A percentile compares a stretch with the other conserved stretches of the same genome.
Conservation (phyloP, 768 basidiomycete genomes). For the Amanita brunnescens region DNA sequence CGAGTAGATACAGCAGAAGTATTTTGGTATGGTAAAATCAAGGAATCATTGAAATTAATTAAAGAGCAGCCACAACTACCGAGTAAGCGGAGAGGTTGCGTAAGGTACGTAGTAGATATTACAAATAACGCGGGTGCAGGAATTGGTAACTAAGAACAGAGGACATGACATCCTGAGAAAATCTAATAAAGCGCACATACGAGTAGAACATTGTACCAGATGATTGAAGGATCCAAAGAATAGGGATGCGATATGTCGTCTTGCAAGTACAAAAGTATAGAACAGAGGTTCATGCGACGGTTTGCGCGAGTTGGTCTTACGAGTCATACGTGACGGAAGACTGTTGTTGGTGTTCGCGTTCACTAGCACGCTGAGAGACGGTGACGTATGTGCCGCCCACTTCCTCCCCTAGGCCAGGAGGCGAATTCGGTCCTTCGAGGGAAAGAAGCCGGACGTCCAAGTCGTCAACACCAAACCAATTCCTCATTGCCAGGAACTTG, state of each 20-base stretch:
- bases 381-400: constrained; percentile 82
- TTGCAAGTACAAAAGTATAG: constrained; percentile 8
- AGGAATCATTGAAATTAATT: constrained; percentile 1
- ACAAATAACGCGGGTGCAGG: background rate
- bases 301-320: constrained; percentile 13
- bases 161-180: background rate
- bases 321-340: constrained; percentile 15
- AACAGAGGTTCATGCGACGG: constrained; percentile 1
- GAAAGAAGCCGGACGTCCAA: constrained; percentile 50
- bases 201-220: constrained; percentile 2
- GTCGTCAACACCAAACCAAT: constrained; percentile 62
- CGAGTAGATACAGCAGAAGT: constrained; percentile 4
- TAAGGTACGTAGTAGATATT: constrained; percentile 7
- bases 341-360: constrained; percentile 47
- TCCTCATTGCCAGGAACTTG: constrained; percentile 70
- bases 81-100: background rate
- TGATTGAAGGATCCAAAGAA: constrained; percentile 1
- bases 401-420: constrained; percentile 71
- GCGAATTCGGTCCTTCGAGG: constrained; percentile 42
- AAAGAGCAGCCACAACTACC: background rate
- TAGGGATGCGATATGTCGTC: background rate
- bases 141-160: background rate
- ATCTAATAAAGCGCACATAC: background rate
- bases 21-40: constrained; percentile 6
- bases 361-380: constrained; percentile 71